Base-by-base conservation (phyloP, 2,329 filamentous ascomycete genomes). In the Penicillium nordicum region DNA sequence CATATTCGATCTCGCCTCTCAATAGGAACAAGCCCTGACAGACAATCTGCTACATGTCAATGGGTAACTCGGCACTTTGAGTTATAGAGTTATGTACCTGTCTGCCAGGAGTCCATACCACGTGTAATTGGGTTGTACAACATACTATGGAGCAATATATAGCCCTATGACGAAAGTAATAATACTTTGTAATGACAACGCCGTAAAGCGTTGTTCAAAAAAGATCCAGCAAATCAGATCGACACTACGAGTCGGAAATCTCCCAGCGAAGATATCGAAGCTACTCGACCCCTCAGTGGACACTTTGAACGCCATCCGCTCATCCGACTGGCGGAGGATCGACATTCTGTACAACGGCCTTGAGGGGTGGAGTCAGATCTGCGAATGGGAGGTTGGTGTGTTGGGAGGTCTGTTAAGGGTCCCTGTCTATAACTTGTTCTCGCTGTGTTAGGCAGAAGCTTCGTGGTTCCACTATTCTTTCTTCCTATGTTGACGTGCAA, bases 401-500 rank as follows among this genome's bases (percentile, higher is more conserved):
- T 16, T 25, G 18, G 50, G 50, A 18, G 25, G 10, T 29, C 11
- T 25, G 6, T 30, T 10, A 16, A 45, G 44, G 43, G 53, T 44
- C 55, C 48, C 51, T 62, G 61, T 42, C 55, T 47, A 62, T 62
- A 53, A 57, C 23, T 61, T 48, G 55, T 23, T 47, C 25, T 34
- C 16, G 30, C 16, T 36, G 38, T 16, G 27, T 43, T 25, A 14
- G 7, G 18, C 23, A 37, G 27, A 10, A 16, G 38, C 27, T 36
- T 43, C 32, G n/a, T 11, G 30, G 43, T 23, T 53, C 43, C 43
- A 41, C 43, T 43, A 27, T 47, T 48, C 12, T 25, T 18, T n/a
- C 14, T 32, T 32, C 27, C 11, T 11, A 21, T 32, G n/a, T 8
- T 32, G 30, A 12, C 21, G 8, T 25, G 7, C 4, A 37, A 37